Percentiles rank a stretch among this genome's conserved stretches.
Evolutionary conservation across 805 yeast species (phyloP).

Genomic region (Scheffersomyces lignosus): DNA sequence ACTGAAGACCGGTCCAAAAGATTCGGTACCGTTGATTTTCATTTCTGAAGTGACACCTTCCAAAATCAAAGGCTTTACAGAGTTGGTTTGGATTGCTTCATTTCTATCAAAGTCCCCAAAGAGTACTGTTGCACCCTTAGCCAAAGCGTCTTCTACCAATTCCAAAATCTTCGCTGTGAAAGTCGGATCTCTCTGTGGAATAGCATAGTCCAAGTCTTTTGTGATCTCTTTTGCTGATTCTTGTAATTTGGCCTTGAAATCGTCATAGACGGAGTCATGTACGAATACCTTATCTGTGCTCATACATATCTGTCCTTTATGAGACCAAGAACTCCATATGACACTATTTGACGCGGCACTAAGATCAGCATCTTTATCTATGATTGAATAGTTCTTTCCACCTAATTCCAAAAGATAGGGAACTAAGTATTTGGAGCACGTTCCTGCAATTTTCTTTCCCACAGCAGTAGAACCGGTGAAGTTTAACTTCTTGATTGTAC

Average conservation of each 20-base stretch:
- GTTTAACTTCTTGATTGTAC: conserved; percentile 34
- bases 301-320: conserved; percentile 53
- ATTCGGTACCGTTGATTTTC: conserved; percentile 31
- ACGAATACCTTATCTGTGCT: conserved; percentile 40
- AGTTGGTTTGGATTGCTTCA: neutral
- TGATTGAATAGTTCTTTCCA: conserved; percentile 41
- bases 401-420: conserved; percentile 47
- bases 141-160: conserved; percentile 37
- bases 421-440: conserved; percentile 38
- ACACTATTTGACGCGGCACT: conserved; percentile 25
- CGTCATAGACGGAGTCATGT: conserved; percentile 33
- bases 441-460: conserved; percentile 35
- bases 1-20: conserved; percentile 45
- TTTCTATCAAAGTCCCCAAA: conserved; percentile 19
- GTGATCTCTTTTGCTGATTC: conserved; percentile 12
- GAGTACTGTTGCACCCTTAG: conserved; percentile 35
- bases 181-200: conserved; percentile 29
- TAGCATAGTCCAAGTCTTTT: conserved; percentile 16
- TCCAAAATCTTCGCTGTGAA: conserved; percentile 20
- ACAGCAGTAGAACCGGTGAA: conserved; percentile 48
- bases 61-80: conserved; percentile 30
- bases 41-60: conserved; percentile 27
- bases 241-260: conserved; percentile 19
- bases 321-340: conserved; percentile 39
- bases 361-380: conserved; percentile 35